Evolutionary conservation across 805 yeast species (phyloP).

Genomic region (Lachancea sp.): DNA sequence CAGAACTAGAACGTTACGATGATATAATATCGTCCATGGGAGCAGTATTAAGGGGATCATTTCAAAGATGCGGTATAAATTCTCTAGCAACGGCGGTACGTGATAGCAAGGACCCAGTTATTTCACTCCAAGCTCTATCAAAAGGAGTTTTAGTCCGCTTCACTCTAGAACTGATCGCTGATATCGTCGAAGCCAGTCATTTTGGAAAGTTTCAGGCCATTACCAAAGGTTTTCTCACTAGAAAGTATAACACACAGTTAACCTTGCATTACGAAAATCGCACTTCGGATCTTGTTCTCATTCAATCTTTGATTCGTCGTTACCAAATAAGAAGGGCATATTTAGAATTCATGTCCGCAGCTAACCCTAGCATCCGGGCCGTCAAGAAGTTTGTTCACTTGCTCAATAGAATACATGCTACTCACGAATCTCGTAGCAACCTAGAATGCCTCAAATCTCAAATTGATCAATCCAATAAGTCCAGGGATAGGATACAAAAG

Average conservation of each 20-base stretch:
- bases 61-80: slow-evolving; percentile 3
- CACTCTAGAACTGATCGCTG: slow-evolving; percentile 45
- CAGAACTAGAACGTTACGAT: not conserved
- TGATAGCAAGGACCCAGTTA: slow-evolving; percentile 9
- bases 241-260: slow-evolving; percentile 34
- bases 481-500: slow-evolving; percentile 69
- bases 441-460: slow-evolving; percentile 61
- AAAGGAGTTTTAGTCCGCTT: slow-evolving; percentile 62
- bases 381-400: slow-evolving; percentile 72
- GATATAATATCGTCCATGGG: not conserved
- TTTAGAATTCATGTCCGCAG: slow-evolving; percentile 57
- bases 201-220: slow-evolving; percentile 45
- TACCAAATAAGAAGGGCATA: slow-evolving; percentile 66
- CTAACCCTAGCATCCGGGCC: slow-evolving; percentile 72
- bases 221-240: slow-evolving; percentile 42
- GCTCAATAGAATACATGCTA: slow-evolving; percentile 64
- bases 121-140: slow-evolving; percentile 46
- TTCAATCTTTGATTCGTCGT: slow-evolving; percentile 72
- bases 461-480: slow-evolving; percentile 62
- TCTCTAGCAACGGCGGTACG: slow-evolving; percentile 8
- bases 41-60: slow-evolving; percentile 7
- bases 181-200: slow-evolving; percentile 44
- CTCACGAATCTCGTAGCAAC: slow-evolving; percentile 67
- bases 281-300: slow-evolving; percentile 52
- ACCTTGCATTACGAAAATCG: slow-evolving; percentile 49